Conservation (phyloP, 176 grass and related monocot species). For the Zea mays region Zm-B73-REFERENCE-NAM-5.0 NC_050099.1:151491001-151491500, state of each 20-base stretch:
- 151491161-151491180: constrained; percentile 19
- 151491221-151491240: constrained; percentile 21
- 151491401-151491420: constrained; percentile 86
- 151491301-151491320: constrained; percentile 50
- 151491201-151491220: constrained; percentile 7
- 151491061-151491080: constrained; percentile 96
- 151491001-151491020: constrained; percentile 79
- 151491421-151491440: constrained; percentile 87
- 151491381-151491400: constrained; percentile 89
- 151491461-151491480: constrained; percentile 97
- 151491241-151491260: not conserved
- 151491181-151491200: constrained; percentile 36
- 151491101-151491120: constrained; percentile 29
- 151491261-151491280: constrained; percentile 13
- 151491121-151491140: not conserved
- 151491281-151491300: constrained; percentile 2
- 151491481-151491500: constrained; percentile 92
- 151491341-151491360: constrained; percentile 48
- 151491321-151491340: constrained; percentile 46
- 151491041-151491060: constrained; percentile 85
- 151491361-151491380: constrained; percentile 55
- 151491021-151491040: constrained; percentile 84
- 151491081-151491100: constrained; percentile 77
- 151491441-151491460: constrained; percentile 95
- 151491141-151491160: constrained; percentile 11